Percentiles rank a stretch among this genome's conserved stretches.
Evolutionary conservation across 495 filamentous ascomycete species (phyloP).

Genomic region (Neurospora tetraspora): DNA sequence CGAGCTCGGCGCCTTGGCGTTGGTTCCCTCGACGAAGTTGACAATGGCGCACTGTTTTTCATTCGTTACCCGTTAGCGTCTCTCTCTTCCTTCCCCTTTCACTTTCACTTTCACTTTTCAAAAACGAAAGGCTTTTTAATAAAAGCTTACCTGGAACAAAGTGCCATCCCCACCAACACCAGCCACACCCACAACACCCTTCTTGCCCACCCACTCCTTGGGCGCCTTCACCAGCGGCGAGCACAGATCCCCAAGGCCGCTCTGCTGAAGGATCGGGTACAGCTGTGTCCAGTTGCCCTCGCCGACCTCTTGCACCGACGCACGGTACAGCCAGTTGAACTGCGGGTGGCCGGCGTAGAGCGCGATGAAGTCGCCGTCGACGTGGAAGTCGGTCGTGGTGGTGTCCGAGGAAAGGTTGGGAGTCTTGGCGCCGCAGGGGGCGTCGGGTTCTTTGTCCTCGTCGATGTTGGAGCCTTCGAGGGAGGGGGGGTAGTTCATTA

Average conservation of each 20-base stretch:
- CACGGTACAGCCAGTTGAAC: slow-evolving; percentile 40
- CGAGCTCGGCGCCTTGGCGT: slow-evolving; percentile 2
- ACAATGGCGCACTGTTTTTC: slow-evolving; percentile 37
- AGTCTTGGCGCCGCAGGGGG: slow-evolving; percentile 39
- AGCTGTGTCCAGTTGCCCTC: slow-evolving; percentile 39
- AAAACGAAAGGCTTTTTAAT: too few relatives aligned
- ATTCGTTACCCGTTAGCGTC: not conserved
- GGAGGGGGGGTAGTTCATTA: slow-evolving; percentile 30
- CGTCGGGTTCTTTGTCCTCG: slow-evolving; percentile 28
- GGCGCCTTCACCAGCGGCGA: slow-evolving; percentile 24
- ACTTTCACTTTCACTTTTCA: not conserved
- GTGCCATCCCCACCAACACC: slow-evolving; percentile 35
- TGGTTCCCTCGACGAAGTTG: slow-evolving; percentile 37
- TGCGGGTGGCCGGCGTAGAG: slow-evolving; percentile 33
- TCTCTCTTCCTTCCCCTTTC: not conserved
- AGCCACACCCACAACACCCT: slow-evolving; percentile 37
- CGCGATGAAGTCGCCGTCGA: slow-evolving; percentile 36
- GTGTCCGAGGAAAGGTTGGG: slow-evolving; percentile 19
- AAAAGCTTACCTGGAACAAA: slow-evolving; percentile 36
- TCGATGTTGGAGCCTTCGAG: slow-evolving; percentile 31
- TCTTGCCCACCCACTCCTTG: slow-evolving; percentile 35
- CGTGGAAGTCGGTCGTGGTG: slow-evolving; percentile 37
- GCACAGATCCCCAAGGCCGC: slow-evolving; percentile 36
- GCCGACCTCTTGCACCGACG: slow-evolving; percentile 32
- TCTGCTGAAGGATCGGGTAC: slow-evolving; percentile 36